Evolutionary conservation across 352 stramenopile species (phyloP), one percentile per base, ranked within the genome.

Genomic region (Pythium periplocum): DNA sequence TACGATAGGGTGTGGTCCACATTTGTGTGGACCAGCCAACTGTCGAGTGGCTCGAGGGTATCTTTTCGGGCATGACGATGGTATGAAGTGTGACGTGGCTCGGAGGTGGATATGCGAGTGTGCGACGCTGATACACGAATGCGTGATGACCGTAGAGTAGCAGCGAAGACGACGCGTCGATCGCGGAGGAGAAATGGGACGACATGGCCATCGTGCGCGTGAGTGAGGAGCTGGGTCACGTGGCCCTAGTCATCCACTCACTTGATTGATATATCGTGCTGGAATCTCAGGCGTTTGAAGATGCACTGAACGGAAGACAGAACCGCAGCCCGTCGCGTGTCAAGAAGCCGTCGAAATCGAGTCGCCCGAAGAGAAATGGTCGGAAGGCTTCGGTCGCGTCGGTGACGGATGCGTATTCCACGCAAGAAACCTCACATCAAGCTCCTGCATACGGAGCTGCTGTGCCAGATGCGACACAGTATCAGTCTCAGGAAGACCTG

Each of bases 171-270:
- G 59, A 62, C 9, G 65, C 44, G 11, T 67, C 59, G n/a, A 11
- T 62, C 7, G 42, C 52, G n/a, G 77, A 83, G 31, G 77, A 88
- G 49, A 73, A 79, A 75, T 90, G 80, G 80, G 80, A 90, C 55
- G 80, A 90, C 62, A 84, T 90, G 75, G 80, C 80, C 47, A 89
- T 90, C 50, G 78, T 90, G 34, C 59, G 78, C 66, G 80, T 90
- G 57, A 30, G 48, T 26, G 8, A 40, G 9, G 43, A 30, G 17
- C 9, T 48, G 9, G 43, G 17, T 31, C 17, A 31, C 43, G 43
- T 48, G 43, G 43, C 43, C 9, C 1, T 48, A 31, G 43, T 30
- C 9, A 48, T 11, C 17, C 9, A 48, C 17, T 48, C 9, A 48
- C 43, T 48, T 48, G 9, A 48, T 30, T 48, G 9, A 48, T 30